Percentiles rank a stretch among this genome's conserved stretches.
phyloP scores from a whole-genome alignment of 192 early-diverging fungal species.

The Umbelopsis vinacea region DNA sequence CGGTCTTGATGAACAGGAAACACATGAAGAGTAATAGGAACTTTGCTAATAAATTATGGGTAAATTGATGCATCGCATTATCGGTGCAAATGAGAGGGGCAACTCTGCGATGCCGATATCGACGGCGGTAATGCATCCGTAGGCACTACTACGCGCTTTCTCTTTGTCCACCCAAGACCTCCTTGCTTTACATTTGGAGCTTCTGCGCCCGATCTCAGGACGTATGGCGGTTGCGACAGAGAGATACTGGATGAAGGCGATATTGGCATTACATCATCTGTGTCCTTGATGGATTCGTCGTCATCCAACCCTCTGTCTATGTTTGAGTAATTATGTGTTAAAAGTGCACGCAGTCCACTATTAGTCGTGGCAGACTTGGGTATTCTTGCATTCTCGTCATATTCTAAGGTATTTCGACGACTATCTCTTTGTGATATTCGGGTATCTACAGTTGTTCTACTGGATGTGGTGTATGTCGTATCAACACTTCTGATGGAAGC shows the following conservation, averaged over 20 bases:
- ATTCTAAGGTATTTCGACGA: background rate
- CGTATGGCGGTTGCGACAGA: background rate
- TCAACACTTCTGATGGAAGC: constrained; percentile 9
- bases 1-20: too few species aligned
- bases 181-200: background rate
- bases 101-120: constrained; percentile 3
- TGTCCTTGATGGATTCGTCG: background rate
- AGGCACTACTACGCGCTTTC: background rate
- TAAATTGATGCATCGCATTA: background rate
- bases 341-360: background rate
- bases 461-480: background rate
- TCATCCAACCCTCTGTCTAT: background rate
- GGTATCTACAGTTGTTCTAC: background rate
- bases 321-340: background rate
- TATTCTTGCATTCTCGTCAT: background rate
- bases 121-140: background rate
- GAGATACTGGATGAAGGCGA: background rate
- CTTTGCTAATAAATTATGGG: background rate
- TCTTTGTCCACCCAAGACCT: constrained; percentile 4
- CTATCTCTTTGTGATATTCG: background rate
- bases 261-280: background rate
- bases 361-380: background rate
- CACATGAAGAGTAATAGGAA: too few species aligned
- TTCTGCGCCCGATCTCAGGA: background rate
- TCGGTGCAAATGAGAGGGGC: constrained; percentile 3